phyloP scores from a whole-genome alignment of 2,329 filamentous ascomycete species.

The Colletotrichum truncatum region DNA sequence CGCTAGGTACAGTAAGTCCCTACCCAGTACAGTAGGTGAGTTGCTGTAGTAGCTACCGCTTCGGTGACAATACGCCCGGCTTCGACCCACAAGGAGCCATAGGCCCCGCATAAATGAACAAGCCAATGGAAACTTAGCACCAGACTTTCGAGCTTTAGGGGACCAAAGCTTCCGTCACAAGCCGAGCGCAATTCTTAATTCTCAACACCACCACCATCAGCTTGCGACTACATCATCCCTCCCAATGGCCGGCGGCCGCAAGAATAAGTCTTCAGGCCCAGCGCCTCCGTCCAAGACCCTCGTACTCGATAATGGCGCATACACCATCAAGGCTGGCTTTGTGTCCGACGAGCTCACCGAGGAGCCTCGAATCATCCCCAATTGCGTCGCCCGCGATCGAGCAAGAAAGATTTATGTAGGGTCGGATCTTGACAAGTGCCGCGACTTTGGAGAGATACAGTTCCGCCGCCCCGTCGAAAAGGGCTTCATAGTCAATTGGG shows the following conservation, averaged over 20 bases:
- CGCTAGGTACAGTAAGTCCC: too few species aligned
- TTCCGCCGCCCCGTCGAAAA: constrained; percentile 93
- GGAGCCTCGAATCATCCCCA: constrained; percentile 80
- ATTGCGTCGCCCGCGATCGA: constrained; percentile 87
- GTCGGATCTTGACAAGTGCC: constrained; percentile 80
- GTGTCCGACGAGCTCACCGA: constrained; percentile 57
- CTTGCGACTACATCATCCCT: background rate
- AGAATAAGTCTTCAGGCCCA: constrained; percentile 60
- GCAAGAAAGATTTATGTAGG: constrained; percentile 82
- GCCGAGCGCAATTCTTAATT: background rate
- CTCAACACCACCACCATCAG: background rate
- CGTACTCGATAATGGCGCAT: constrained; percentile 92
- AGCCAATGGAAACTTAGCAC: too few species aligned
- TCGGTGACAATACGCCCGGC: too few species aligned
- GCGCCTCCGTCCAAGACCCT: constrained; percentile 74
- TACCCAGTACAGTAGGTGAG: too few species aligned
- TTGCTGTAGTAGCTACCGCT: too few species aligned
- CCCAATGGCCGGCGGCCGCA: constrained; percentile 57
- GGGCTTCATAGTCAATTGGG: constrained; percentile 96
- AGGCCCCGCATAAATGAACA: too few species aligned
- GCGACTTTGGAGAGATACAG: constrained; percentile 87
- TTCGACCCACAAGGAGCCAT: too few species aligned
- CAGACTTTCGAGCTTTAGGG: too few species aligned
- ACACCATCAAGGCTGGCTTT: constrained; percentile 91
- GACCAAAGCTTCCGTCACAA: background rate